Conservation (phyloP, 2,329 filamentous ascomycete species). For the Arthrobotrys conoides region DNA sequence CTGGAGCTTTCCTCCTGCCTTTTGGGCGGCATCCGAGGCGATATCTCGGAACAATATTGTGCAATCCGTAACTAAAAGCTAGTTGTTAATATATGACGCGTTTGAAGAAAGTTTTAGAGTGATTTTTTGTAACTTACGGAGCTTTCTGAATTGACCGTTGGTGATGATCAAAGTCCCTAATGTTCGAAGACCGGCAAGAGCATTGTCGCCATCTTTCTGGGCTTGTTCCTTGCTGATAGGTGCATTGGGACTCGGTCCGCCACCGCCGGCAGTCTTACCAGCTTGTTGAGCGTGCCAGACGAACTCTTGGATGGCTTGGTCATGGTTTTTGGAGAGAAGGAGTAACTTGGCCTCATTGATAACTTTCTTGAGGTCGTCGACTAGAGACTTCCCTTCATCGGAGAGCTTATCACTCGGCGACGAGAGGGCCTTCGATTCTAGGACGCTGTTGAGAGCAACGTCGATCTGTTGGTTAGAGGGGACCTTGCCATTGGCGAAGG, state of each 20-base stretch:
- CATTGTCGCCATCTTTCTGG: conserved; percentile 85
- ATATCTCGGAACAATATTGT: conserved; percentile 87
- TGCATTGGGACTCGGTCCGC: conserved; percentile 65
- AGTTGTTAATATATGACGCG: neutral
- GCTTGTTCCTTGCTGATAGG: conserved; percentile 82
- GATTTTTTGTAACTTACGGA: too few species aligned
- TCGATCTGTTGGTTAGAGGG: conserved; percentile 90
- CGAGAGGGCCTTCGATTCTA: conserved; percentile 78
- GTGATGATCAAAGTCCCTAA: conserved; percentile 90
- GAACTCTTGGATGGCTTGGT: conserved; percentile 94
- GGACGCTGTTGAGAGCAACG: conserved; percentile 89
- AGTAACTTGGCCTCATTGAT: conserved; percentile 87
- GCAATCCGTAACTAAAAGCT: conserved; percentile 76
- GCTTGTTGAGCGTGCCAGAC: conserved; percentile 90
- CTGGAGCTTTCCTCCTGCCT: conserved; percentile 80
- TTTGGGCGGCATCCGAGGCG: conserved; percentile 87
- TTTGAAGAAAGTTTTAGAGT: too few species aligned
- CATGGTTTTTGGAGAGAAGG: conserved; percentile 92
- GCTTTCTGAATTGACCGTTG: conserved; percentile 95
- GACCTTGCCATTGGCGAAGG: conserved; percentile 64
- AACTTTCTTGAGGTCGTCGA: conserved; percentile 82
- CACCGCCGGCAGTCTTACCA: conserved; percentile 71
- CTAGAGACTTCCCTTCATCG: conserved; percentile 81
- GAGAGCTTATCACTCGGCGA: conserved; percentile 82
- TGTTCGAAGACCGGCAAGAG: conserved; percentile 86